Conservation (phyloP, 768 basidiomycete genomes). For the Tricholoma bakamatsutake region DNA sequence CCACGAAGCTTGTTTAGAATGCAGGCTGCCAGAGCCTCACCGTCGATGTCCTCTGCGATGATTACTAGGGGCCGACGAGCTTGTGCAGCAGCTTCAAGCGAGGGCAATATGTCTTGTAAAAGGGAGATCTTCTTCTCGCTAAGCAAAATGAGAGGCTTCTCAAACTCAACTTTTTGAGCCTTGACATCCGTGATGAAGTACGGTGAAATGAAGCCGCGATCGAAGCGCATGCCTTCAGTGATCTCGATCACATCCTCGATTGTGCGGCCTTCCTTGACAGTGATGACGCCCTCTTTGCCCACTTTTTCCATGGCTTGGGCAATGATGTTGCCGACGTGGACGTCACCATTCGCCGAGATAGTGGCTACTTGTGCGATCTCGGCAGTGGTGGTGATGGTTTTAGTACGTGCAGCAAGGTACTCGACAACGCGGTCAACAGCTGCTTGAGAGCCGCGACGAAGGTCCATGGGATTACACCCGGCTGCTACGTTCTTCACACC, state of each 20-base stretch:
- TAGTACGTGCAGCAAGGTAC: slow-evolving; percentile 82
- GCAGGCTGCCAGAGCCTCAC: slow-evolving; percentile 95
- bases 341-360: slow-evolving; percentile 79
- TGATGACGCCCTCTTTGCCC: slow-evolving; percentile 99
- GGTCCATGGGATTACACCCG: slow-evolving; percentile 99
- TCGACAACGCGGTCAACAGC: slow-evolving; percentile 94
- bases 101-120: slow-evolving; percentile 91
- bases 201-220: slow-evolving; percentile 96
- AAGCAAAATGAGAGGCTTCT: slow-evolving; percentile 91
- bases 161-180: slow-evolving; percentile 91
- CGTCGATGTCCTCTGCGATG: slow-evolving; percentile 97
- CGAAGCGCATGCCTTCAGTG: slow-evolving; percentile 99
- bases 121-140: slow-evolving; percentile 97
- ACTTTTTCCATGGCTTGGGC: slow-evolving; percentile 99
- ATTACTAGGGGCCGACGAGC: slow-evolving; percentile 87
- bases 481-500: slow-evolving; percentile 99
- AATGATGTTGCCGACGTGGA: slow-evolving; percentile 88
- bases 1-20: slow-evolving; percentile 99
- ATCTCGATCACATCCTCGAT: slow-evolving; percentile 99
- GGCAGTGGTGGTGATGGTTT: slow-evolving; percentile 92
- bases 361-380: slow-evolving; percentile 99
- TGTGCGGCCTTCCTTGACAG: slow-evolving; percentile 97
- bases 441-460: slow-evolving; percentile 94
- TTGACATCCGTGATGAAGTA: slow-evolving; percentile 99
- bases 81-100: slow-evolving; percentile 78